Evolutionary conservation across 768 basidiomycete genomes (phyloP), one percentile per base, ranked within the genome.

Genomic region (Infundibulicybe gibba): DNA sequence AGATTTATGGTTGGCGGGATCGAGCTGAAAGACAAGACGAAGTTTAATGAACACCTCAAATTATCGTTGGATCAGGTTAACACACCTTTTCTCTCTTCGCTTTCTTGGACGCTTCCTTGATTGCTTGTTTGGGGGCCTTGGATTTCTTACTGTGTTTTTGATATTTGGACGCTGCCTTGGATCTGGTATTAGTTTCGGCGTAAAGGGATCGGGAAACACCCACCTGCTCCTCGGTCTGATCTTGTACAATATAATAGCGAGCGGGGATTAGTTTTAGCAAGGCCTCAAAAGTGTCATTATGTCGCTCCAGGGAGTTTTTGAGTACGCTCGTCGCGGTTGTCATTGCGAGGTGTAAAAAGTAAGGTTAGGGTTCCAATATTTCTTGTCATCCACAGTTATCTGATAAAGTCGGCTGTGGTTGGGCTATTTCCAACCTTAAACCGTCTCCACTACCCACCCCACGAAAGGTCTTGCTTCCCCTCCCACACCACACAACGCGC

Each of bases 111-210:
- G 85, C 88, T 63, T 94, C 91, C 61, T 95, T 93, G 32, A 90
- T 74, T 37, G 84, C 85, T 58, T 94, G 92, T 59, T 90, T 93
- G 2, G 86, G 79, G 17, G 85, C 79, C 53, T 87, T 86, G 68
- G 77, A 76, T 54, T 91, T 89, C 68, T 91, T 94, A 67, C 83
- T 93, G 64, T 93, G 85, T 63, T 91, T 91, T 54, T 88, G 86
- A 60, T 83, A 91, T 63, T 84, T 91, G 17, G 79, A 81, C 5
- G 77, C 70, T 39, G 69, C 65, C 81, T 81, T 46, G 15, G 31
- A 2, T 31, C 13, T 32, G 32, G 19, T 44, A 44, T 46, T 44
- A 40, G 14, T 16, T n/a, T 17, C 20, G 12, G 6, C 31, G 40
- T 30, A 5, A 30, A 25, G 6, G 35, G 21, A 40, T 12, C 35